Percentiles rank a stretch among this genome's conserved stretches.
Evolutionary conservation across 495 filamentous ascomycete species (phyloP).

Genomic region (Cryomyces antarcticus): DNA sequence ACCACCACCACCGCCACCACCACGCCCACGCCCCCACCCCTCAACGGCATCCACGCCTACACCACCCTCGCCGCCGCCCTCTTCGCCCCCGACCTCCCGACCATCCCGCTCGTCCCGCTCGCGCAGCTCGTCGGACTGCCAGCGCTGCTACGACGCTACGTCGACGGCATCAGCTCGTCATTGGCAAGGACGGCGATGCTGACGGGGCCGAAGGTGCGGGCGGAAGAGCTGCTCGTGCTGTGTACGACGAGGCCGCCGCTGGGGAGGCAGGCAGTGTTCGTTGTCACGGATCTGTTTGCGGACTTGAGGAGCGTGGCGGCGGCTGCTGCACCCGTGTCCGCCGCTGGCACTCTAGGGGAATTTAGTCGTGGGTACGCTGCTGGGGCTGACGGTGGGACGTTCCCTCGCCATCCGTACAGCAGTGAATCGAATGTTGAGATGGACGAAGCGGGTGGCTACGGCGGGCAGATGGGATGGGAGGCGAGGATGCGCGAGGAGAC

Average conservation of each 20-base stretch:
- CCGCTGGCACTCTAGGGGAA: too few relatives aligned
- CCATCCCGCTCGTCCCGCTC: conserved; percentile 40
- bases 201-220: background rate
- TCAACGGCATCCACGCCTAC: conserved; percentile 44
- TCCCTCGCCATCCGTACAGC: too few relatives aligned
- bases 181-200: background rate
- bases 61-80: conserved; percentile 58
- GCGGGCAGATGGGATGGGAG: conserved; percentile 1
- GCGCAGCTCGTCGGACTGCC: conserved; percentile 1
- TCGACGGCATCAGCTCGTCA: background rate
- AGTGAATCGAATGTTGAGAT: background rate
- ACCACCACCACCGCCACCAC: conserved; percentile 9
- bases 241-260: conserved; percentile 11
- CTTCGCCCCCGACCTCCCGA: conserved; percentile 28
- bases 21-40: conserved; percentile 18
- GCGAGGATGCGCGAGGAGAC: too few relatives aligned
- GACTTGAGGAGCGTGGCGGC: conserved; percentile 10
- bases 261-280: conserved; percentile 9
- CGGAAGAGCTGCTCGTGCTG: conserved; percentile 10
- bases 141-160: conserved; percentile 2
- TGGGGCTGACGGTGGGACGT: too few relatives aligned
- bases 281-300: conserved; percentile 11
- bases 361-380: too few relatives aligned
- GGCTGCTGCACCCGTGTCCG: background rate
- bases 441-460: conserved; percentile 1